A percentile compares a stretch with the other conserved stretches of the same genome.
Conservation (phyloP, 257 asterid genomes). For the Solanum habrochaites region DNA sequence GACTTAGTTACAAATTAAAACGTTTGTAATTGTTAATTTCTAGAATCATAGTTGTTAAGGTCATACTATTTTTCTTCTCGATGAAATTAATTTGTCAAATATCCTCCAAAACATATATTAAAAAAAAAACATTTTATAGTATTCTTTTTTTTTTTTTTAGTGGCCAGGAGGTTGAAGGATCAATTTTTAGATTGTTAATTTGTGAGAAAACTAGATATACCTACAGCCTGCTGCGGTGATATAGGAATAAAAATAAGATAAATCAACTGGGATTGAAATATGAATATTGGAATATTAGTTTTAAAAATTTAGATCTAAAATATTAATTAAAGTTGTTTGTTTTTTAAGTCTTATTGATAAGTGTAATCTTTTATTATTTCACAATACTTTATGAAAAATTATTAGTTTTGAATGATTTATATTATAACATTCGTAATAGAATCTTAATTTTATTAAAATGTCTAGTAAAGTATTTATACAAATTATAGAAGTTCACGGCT, state of each 20-base stretch:
- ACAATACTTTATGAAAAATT: too few relatives aligned
- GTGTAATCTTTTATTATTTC: background rate
- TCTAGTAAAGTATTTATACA: too few relatives aligned
- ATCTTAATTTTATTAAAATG: too few relatives aligned
- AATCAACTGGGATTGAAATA: background rate
- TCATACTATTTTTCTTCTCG: background rate
- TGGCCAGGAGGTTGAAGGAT: background rate
- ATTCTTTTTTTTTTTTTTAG: background rate
- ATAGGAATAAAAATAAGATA: background rate
- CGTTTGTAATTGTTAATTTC: background rate
- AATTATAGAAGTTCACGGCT: background rate
- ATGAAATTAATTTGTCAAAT: background rate
- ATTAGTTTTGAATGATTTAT: background rate
- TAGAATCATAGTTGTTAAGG: background rate
- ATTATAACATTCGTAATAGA: too few relatives aligned
- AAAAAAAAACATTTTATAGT: background rate
- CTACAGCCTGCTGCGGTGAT: background rate
- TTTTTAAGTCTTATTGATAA: too few relatives aligned
- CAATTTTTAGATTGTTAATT: background rate
- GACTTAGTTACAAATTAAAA: background rate
- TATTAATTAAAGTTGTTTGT: too few relatives aligned
- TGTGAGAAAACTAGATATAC: background rate
- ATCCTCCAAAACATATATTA: background rate
- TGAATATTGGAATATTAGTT: too few relatives aligned
- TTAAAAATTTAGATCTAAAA: background rate